A percentile compares a stretch with the other conserved stretches of the same genome.
phyloP scores from a whole-genome alignment of 2,329 filamentous ascomycete genomes.

The Trichoderma simmonsii region DNA sequence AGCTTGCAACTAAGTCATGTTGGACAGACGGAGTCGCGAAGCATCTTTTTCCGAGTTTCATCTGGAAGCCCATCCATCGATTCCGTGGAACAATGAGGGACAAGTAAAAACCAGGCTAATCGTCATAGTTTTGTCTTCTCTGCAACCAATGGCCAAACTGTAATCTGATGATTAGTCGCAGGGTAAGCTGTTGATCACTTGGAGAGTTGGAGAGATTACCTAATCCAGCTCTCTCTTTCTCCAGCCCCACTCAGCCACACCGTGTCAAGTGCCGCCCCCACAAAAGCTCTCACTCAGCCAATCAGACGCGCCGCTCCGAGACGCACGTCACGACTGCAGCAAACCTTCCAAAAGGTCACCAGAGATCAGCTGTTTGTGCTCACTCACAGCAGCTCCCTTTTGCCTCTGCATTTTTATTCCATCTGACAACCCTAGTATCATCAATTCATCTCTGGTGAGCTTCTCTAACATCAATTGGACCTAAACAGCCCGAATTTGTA shows the following conservation, averaged over 20 bases:
- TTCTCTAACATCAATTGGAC: not conserved
- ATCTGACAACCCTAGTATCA: not conserved
- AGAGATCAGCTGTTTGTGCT: conserved; percentile 12
- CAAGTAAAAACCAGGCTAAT: not conserved
- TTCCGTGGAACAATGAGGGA: not conserved
- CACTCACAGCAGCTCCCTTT: not conserved
- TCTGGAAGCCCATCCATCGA: not conserved
- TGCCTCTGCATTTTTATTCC: not conserved
- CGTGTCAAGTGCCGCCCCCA: not conserved
- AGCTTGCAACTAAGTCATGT: not conserved
- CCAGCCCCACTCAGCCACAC: conserved; percentile 13
- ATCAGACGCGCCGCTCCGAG: not conserved
- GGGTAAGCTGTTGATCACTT: not conserved
- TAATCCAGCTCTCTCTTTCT: not conserved
- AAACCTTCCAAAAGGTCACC: not conserved
- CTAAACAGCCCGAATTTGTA: not conserved
- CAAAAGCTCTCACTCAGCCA: not conserved
- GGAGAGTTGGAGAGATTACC: not conserved
- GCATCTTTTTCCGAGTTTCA: not conserved
- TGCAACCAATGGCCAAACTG: not conserved
- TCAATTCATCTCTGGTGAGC: not conserved
- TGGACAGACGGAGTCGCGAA: not conserved
- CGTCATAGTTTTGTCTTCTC: not conserved
- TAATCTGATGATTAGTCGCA: not conserved
- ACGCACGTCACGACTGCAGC: conserved; percentile 19